These are phyloP conservation scores for Solanum phureja DNA, from an alignment of 257 asterid species.

Conservation along the genomic window DNA sequence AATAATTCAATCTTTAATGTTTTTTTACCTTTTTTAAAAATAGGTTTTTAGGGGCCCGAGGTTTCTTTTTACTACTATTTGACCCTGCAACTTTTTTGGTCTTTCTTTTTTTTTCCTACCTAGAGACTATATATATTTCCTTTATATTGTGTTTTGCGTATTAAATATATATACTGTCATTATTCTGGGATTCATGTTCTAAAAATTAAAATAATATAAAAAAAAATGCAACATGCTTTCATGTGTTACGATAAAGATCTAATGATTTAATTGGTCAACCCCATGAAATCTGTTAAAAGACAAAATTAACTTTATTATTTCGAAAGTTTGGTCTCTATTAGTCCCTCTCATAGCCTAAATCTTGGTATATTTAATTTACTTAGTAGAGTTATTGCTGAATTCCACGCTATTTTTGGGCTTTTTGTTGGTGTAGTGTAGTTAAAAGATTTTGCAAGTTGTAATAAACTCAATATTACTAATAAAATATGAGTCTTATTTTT, in stretches of 20 bases:
- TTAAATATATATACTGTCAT: neutral
- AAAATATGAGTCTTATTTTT: neutral
- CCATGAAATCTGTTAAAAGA: conserved; percentile 1
- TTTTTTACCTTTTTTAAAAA: neutral
- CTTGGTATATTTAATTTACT: neutral
- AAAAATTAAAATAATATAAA: neutral
- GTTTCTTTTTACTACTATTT: conserved; percentile 23
- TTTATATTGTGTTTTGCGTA: neutral
- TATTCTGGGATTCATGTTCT: neutral
- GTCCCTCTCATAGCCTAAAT: neutral
- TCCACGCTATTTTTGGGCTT: conserved; percentile 2
- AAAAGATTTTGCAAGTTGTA: neutral
- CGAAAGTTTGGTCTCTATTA: neutral
- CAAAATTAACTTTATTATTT: conserved; percentile 1
- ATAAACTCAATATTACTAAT: neutral
- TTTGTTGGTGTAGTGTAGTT: neutral
- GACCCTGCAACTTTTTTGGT: conserved; percentile 9
- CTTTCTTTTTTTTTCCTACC: neutral
- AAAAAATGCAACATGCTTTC: neutral
- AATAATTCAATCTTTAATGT: conserved; percentile 1
- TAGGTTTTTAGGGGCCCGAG: conserved; percentile 63
- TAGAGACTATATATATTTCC: neutral
- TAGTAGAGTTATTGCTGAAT: conserved; percentile 9
- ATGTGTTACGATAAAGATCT: neutral
- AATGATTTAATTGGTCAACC: neutral